These are phyloP conservation scores for Phialemoniopsis sp. DNA, from an alignment of 2,329 filamentous ascomycete genomes.

Conservation along the genomic window DNA sequence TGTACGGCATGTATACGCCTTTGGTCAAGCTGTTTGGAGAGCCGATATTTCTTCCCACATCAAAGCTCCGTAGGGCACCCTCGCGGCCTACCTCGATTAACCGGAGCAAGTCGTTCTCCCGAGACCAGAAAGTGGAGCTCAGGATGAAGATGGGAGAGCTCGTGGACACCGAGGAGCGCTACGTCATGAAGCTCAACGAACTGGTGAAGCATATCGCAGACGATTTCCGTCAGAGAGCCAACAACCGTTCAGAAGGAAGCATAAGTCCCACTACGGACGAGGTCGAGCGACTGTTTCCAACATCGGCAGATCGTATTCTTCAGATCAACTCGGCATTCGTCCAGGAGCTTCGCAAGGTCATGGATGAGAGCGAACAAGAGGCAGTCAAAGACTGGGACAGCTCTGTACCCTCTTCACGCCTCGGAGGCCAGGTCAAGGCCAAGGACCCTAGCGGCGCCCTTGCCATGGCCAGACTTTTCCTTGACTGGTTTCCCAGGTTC, in stretches of 20 bases:
- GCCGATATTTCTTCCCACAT: conserved; percentile 81
- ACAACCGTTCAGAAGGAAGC: conserved; percentile 52
- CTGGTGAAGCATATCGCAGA: conserved; percentile 76
- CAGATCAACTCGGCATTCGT: conserved; percentile 79
- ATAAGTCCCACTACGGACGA: conserved; percentile 69
- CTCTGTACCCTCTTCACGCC: conserved; percentile 32
- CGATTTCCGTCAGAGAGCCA: conserved; percentile 71
- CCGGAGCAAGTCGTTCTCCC: conserved; percentile 71
- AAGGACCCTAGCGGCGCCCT: conserved; percentile 76
- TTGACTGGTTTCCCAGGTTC: conserved; percentile 93
- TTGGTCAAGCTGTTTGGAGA: conserved; percentile 78
- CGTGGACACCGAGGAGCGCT: conserved; percentile 89
- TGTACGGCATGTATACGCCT: conserved; percentile 75
- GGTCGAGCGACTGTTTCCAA: conserved; percentile 74
- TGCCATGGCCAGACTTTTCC: conserved; percentile 73
- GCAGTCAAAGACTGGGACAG: conserved; percentile 73
- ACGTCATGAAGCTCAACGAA: conserved; percentile 83
- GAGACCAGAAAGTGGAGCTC: conserved; percentile 77
- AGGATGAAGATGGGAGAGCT: conserved; percentile 87
- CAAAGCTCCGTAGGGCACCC: conserved; percentile 77
- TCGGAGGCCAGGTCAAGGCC: conserved; percentile 37
- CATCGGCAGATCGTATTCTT: conserved; percentile 74
- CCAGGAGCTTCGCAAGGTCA: conserved; percentile 66
- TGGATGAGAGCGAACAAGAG: conserved; percentile 80
- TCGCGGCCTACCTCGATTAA: conserved; percentile 81